phyloP scores from a whole-genome alignment of 2,329 filamentous ascomycete species.

The Cercospora nicotianae region DNA sequence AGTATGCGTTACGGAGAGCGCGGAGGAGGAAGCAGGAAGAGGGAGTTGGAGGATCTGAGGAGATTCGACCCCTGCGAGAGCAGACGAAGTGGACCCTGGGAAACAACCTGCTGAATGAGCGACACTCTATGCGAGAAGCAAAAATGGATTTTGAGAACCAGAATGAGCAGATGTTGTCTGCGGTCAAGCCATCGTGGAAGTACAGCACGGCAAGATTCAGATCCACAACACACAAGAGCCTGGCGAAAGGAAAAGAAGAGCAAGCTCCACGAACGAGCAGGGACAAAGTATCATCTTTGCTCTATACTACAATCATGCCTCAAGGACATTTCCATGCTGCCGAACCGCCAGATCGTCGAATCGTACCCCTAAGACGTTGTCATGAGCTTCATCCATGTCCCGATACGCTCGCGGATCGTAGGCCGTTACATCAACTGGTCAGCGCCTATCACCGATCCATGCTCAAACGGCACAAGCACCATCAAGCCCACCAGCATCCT shows the following conservation, averaged over 20 bases:
- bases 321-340: not conserved
- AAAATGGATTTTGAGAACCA: not conserved
- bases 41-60: not conserved
- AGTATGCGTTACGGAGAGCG: not conserved
- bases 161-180: not conserved
- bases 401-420: not conserved
- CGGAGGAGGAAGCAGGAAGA: not conserved
- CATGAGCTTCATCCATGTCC: not conserved
- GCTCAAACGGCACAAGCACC: constrained; percentile 6
- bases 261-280: not conserved
- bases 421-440: not conserved
- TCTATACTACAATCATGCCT: not conserved
- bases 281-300: not conserved
- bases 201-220: not conserved
- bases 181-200: not conserved
- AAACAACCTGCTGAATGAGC: not conserved
- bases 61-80: too few relatives aligned
- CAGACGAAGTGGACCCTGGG: not conserved
- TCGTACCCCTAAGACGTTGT: not conserved
- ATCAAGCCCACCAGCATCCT: constrained; percentile 5
- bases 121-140: not conserved
- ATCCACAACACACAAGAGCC: not conserved
- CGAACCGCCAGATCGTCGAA: not conserved
- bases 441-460: not conserved
- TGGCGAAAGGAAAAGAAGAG: not conserved